These are phyloP conservation scores for Giardia duodenalis DNA, from an alignment of 208 protist species.

Conservation along the genomic window DNA sequence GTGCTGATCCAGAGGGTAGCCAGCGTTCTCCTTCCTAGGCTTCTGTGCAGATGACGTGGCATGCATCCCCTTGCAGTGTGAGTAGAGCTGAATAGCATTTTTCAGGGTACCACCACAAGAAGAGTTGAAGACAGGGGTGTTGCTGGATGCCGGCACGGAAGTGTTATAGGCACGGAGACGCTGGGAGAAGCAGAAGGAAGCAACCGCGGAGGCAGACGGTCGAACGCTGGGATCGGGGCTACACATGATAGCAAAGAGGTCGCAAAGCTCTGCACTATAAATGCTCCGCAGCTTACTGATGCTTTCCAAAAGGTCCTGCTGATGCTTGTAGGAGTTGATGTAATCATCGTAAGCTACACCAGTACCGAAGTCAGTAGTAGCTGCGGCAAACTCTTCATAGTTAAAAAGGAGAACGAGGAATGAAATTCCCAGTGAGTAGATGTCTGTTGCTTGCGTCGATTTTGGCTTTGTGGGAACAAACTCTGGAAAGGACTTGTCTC, in stretches of 20 bases:
- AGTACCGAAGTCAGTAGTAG: neutral
- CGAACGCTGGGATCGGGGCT: neutral
- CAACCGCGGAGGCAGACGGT: neutral
- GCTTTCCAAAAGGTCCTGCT: neutral
- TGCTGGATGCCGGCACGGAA: too few species aligned
- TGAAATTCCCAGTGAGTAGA: neutral
- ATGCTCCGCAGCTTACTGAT: neutral
- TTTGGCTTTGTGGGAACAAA: too few species aligned
- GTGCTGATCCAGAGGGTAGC: too few species aligned
- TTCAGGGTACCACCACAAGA: too few species aligned
- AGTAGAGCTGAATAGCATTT: too few species aligned
- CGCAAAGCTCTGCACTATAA: neutral
- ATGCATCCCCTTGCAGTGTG: too few species aligned
- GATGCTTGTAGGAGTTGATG: neutral
- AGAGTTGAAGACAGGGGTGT: too few species aligned
- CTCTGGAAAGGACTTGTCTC: too few species aligned
- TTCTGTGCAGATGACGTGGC: too few species aligned
- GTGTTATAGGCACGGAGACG: too few species aligned
- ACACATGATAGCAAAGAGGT: neutral
- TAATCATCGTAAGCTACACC: neutral
- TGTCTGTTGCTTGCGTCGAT: neutral
- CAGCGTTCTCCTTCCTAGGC: too few species aligned
- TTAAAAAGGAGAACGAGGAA: neutral
- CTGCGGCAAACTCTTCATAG: neutral
- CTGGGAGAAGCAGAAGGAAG: neutral